phyloP scores from a whole-genome alignment of 1,284 basidiomycete genomes.

The Cryptococcus sp. region DNA sequence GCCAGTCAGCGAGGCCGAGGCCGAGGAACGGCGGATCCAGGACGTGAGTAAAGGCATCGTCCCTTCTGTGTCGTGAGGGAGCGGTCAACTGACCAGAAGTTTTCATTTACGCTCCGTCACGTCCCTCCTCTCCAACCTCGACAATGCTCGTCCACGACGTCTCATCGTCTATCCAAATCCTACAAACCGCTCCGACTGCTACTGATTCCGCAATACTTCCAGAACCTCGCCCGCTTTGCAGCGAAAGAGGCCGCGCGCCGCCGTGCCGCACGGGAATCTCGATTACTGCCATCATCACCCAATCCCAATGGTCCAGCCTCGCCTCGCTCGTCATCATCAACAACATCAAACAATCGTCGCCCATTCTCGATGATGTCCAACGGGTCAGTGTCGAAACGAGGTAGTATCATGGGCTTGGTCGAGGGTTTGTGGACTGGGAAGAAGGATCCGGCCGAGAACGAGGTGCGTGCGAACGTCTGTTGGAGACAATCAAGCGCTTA shows the following conservation, averaged over 20 bases:
- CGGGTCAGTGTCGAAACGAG: conserved; percentile 24
- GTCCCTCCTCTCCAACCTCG: too few relatives aligned
- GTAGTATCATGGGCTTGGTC: conserved; percentile 29
- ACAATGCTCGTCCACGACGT: too few relatives aligned
- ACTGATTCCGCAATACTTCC: not conserved
- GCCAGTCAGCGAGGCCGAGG: conserved; percentile 46
- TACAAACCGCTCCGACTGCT: too few relatives aligned
- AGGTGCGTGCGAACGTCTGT: conserved; percentile 22
- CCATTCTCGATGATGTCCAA: conserved; percentile 19
- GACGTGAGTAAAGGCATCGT: conserved; percentile 35
- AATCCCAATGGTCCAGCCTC: conserved; percentile 7
- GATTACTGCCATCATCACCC: conserved; percentile 28
- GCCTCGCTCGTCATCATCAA: conserved; percentile 21
- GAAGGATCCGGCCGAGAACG: conserved; percentile 16
- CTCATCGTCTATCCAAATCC: too few relatives aligned
- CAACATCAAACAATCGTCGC: conserved; percentile 21
- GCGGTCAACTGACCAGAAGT: too few relatives aligned
- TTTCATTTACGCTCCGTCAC: too few relatives aligned
- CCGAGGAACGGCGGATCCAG: conserved; percentile 48
- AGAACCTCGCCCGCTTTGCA: conserved; percentile 51
- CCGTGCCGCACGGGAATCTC: conserved; percentile 42
- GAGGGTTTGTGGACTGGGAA: conserved; percentile 28
- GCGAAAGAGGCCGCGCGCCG: conserved; percentile 48
- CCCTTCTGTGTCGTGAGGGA: too few relatives aligned
- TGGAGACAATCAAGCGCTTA: not conserved